Conservation (phyloP, 106 monocot genomes). For the Xerophyta viscosa region DNA sequence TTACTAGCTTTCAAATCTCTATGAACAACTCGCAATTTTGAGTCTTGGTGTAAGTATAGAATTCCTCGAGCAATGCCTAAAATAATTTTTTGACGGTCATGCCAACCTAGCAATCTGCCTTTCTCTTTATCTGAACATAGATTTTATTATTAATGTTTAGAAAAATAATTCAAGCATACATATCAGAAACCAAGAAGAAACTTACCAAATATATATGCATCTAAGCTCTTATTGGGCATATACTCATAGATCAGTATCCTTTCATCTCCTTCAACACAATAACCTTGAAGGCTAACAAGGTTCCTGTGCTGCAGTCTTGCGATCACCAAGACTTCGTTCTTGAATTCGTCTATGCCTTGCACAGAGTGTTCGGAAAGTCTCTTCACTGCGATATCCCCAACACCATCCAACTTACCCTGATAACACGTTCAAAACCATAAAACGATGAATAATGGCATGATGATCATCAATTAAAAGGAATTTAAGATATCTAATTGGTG, state of each 20-base stretch:
- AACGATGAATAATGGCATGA: background rate
- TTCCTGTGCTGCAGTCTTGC: conserved; percentile 35
- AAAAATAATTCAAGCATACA: too few relatives aligned
- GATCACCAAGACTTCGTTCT: conserved; percentile 30
- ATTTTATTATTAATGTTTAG: background rate
- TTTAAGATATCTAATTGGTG: too few relatives aligned
- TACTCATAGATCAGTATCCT: conserved; percentile 20
- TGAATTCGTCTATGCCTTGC: conserved; percentile 32
- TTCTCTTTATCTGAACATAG: conserved; percentile 2
- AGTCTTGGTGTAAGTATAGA: conserved; percentile 50
- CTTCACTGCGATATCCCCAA: conserved; percentile 38
- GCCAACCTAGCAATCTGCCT: conserved; percentile 20
- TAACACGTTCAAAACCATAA: too few relatives aligned
- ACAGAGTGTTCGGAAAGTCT: conserved; percentile 11
- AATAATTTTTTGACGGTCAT: conserved; percentile 27
- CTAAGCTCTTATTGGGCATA: conserved; percentile 20
- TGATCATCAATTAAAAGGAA: too few relatives aligned
- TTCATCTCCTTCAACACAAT: conserved; percentile 15
- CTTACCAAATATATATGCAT: conserved; percentile 14
- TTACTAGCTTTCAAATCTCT: conserved; percentile 52
- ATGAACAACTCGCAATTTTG: conserved; percentile 33
- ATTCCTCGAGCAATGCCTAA: conserved; percentile 37
- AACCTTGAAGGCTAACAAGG: conserved; percentile 24
- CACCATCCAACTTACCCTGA: conserved; percentile 16
- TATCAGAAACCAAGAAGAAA: too few relatives aligned